phyloP scores from a whole-genome alignment of 345 rosid species.

The Salix exigua region DNA sequence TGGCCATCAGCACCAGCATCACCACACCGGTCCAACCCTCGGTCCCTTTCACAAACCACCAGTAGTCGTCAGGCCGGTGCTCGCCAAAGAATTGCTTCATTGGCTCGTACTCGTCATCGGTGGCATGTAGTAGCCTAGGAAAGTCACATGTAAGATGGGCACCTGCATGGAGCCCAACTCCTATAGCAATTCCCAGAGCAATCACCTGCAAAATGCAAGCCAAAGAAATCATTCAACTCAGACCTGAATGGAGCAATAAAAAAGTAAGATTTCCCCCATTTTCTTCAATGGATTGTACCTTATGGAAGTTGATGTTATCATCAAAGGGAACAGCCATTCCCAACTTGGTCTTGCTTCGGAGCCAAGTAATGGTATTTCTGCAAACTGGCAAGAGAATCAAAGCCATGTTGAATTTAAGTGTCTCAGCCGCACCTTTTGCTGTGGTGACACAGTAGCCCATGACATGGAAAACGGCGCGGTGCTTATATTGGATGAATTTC shows the following conservation, averaged over 20 bases:
- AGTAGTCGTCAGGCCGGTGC: conserved; percentile 52
- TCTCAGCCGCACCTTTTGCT: conserved; percentile 86
- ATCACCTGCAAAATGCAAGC: conserved; percentile 1
- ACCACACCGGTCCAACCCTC: conserved; percentile 72
- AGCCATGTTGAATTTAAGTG: conserved; percentile 78
- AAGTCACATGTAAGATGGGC: conserved; percentile 75
- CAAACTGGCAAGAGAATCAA: conserved; percentile 75
- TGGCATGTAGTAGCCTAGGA: conserved; percentile 69
- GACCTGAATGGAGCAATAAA: neutral
- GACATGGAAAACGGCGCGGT: conserved; percentile 54
- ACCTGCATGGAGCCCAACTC: conserved; percentile 54
- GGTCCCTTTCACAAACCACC: conserved; percentile 72
- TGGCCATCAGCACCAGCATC: conserved; percentile 69
- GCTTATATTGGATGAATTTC: conserved; percentile 70
- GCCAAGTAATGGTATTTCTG: conserved; percentile 76
- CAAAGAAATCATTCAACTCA: neutral
- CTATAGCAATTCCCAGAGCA: conserved; percentile 62
- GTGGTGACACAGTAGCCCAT: conserved; percentile 70
- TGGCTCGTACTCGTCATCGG: conserved; percentile 52
- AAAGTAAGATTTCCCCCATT: too few relatives aligned
- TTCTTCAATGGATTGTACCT: conserved; percentile 34
- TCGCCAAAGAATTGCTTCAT: conserved; percentile 59
- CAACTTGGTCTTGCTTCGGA: conserved; percentile 57
- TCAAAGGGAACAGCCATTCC: conserved; percentile 62
- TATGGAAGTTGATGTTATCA: conserved; percentile 79